Base-by-base conservation (phyloP, 106 monocot species). In the Dendrobium nobile region DNA sequence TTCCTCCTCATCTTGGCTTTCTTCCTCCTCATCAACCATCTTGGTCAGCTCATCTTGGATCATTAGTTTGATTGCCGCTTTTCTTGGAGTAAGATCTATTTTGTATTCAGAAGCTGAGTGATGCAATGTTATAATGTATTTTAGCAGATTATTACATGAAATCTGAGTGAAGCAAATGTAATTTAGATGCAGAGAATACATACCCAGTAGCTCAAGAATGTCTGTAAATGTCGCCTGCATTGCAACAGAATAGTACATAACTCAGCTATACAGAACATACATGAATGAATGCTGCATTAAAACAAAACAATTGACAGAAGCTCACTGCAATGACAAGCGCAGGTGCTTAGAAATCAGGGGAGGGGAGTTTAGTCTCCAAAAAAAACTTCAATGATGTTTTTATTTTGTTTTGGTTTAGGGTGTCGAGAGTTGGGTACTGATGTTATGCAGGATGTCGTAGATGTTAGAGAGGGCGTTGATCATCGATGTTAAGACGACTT, bases 201-300 rank as follows among this genome's bases (percentile, higher is more conserved):
- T 83, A 92, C 90, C 86, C 47, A 90, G 89, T 44, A 78, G 78
- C 73, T 85, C 90, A 6, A 92, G 87, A 77, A 92, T 86, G 72
- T 92, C 89, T 9, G 90, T 92, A 79, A 92, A 92, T 41, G 92
- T 92, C 31, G 92, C 92, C 92, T 92, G 87, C 74, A 86, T 26
- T 15, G 5, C 75, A 77, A 82, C 9, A 68, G 9, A 28, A 72
- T 72, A 72, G 13, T 65, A 65, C 22, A 9, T 4, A 65, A n/a
- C 37, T 65, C 64, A 24, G 64, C 13, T 51, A 13, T 15, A 37
- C 37, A 37, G 37, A 37, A 37, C 37, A 37, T 2, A 37, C 37
- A 37, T 37, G 37, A 37, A 37, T 37, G 37, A 37, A 37, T 37
- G 37, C 37, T 37, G 37, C 37, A 3, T 37, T 37, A 37, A 2